Evolutionary conservation across 1,139 yeast genomes (phyloP).

Genomic region (Blastobotrys illinoisensis): DNA sequence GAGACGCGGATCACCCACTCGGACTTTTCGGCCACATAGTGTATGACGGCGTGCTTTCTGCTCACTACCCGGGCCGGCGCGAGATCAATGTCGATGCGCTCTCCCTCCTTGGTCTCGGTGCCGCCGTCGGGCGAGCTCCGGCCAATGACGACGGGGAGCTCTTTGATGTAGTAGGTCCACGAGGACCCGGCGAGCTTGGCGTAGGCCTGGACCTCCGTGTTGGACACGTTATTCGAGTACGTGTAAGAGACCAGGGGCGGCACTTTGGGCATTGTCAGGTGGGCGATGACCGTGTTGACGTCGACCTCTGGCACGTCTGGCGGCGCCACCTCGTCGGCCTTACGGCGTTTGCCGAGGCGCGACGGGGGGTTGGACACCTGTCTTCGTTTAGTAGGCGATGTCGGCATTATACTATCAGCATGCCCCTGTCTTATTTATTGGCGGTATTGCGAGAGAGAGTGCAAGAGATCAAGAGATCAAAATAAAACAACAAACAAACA

Average conservation of each 20-base stretch:
- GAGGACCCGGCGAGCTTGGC: slow-evolving; percentile 90
- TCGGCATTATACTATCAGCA: neutral
- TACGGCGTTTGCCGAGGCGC: neutral
- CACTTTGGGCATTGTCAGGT: slow-evolving; percentile 41
- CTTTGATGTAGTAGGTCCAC: slow-evolving; percentile 92
- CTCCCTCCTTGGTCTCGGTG: slow-evolving; percentile 24
- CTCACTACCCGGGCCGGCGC: slow-evolving; percentile 97
- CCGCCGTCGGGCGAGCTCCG: slow-evolving; percentile 58
- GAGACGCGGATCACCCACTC: slow-evolving; percentile 79
- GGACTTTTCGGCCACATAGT: slow-evolving; percentile 66
- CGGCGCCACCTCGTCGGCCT: neutral
- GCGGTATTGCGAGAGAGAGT: too few species aligned
- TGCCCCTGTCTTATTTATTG: neutral
- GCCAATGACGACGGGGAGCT: slow-evolving; percentile 74
- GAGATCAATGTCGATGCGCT: slow-evolving; percentile 74
- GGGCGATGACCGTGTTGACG: slow-evolving; percentile 42
- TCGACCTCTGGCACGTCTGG: slow-evolving; percentile 23
- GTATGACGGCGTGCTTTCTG: slow-evolving; percentile 79
- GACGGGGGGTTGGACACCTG: neutral
- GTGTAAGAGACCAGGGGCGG: slow-evolving; percentile 41
- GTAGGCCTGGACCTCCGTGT: slow-evolving; percentile 89
- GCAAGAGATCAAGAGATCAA: neutral
- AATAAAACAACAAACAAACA: neutral
- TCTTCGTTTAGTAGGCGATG: neutral
- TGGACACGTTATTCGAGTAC: slow-evolving; percentile 57